phyloP scores from a whole-genome alignment of 805 yeast genomes.

The Metschnikowia colocasiae region DNA sequence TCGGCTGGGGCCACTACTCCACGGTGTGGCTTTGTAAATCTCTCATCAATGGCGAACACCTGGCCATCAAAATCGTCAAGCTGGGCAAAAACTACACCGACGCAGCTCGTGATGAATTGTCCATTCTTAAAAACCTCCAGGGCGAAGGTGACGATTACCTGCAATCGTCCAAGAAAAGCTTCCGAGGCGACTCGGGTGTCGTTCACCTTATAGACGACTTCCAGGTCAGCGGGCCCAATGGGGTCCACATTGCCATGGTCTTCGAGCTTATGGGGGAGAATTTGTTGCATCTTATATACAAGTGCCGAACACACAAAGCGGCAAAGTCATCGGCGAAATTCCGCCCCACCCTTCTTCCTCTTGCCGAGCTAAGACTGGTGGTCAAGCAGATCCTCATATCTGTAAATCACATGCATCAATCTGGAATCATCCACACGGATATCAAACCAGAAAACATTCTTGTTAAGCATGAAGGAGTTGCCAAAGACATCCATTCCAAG shows the following conservation, averaged over 20 bases:
- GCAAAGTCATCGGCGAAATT: not conserved
- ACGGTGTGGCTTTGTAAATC: constrained; percentile 30
- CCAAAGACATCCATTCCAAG: not conserved
- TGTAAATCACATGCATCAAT: constrained; percentile 66
- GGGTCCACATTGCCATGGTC: constrained; percentile 93
- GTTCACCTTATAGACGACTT: constrained; percentile 81
- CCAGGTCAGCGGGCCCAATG: constrained; percentile 85
- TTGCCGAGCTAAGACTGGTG: constrained; percentile 71
- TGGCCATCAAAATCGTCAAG: constrained; percentile 91
- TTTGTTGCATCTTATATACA: constrained; percentile 75
- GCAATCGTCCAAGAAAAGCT: not conserved
- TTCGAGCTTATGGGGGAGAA: constrained; percentile 97
- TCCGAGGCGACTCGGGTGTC: constrained; percentile 43
- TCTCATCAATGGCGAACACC: constrained; percentile 90
- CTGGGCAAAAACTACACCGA: constrained; percentile 89
- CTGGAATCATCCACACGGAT: constrained; percentile 75
- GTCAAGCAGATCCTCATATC: constrained; percentile 74
- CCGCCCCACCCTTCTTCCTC: constrained; percentile 43
- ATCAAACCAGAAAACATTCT: constrained; percentile 65
- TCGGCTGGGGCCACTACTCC: constrained; percentile 99
- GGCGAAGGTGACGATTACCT: constrained; percentile 22
- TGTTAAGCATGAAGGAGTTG: constrained; percentile 6
- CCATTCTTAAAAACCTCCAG: constrained; percentile 73
- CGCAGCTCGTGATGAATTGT: constrained; percentile 91
- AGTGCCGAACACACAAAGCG: constrained; percentile 53